Evolutionary conservation across 192 early-diverging fungal species (phyloP).

Genomic region (Spinellus fusiger): DNA sequence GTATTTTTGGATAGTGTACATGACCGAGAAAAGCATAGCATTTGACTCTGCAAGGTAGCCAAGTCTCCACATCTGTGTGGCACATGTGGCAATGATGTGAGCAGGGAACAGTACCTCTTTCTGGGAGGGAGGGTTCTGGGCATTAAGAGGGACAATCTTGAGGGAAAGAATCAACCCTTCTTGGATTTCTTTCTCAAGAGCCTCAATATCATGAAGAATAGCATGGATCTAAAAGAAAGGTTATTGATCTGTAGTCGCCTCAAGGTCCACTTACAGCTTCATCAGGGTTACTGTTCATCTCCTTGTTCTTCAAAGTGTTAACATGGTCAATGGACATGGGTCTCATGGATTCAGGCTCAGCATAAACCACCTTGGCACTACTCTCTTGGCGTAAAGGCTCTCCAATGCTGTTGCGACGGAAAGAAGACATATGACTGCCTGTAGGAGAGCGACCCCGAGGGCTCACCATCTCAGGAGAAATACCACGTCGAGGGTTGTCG

Average conservation of each 20-base stretch:
- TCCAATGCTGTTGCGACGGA: slow-evolving; percentile 41
- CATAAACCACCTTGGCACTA: slow-evolving; percentile 19
- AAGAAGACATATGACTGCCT: background rate
- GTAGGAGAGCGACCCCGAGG: background rate
- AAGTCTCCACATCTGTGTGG: slow-evolving; percentile 80
- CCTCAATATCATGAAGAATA: slow-evolving; percentile 54
- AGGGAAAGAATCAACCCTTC: slow-evolving; percentile 83
- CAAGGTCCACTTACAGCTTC: slow-evolving; percentile 17
- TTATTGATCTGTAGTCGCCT: background rate
- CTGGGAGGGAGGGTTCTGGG: slow-evolving; percentile 61
- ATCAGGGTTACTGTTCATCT: slow-evolving; percentile 27
- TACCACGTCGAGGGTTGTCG: background rate
- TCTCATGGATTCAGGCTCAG: slow-evolving; percentile 15
- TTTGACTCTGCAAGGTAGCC: slow-evolving; percentile 78
- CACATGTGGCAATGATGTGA: slow-evolving; percentile 81
- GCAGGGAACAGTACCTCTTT: slow-evolving; percentile 94
- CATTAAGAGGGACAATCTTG: slow-evolving; percentile 77
- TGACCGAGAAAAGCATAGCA: slow-evolving; percentile 75
- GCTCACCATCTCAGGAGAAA: background rate
- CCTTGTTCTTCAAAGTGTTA: slow-evolving; percentile 15
- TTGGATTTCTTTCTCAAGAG: slow-evolving; percentile 70
- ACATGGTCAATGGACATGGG: slow-evolving; percentile 21
- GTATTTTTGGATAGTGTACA: slow-evolving; percentile 70
- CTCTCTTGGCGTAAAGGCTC: slow-evolving; percentile 24
- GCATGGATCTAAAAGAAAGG: slow-evolving; percentile 23